Evolutionary conservation across 805 yeast species (phyloP), one percentile per base, ranked within the genome.

Genomic region (Metschnikowia dekortorum): DNA sequence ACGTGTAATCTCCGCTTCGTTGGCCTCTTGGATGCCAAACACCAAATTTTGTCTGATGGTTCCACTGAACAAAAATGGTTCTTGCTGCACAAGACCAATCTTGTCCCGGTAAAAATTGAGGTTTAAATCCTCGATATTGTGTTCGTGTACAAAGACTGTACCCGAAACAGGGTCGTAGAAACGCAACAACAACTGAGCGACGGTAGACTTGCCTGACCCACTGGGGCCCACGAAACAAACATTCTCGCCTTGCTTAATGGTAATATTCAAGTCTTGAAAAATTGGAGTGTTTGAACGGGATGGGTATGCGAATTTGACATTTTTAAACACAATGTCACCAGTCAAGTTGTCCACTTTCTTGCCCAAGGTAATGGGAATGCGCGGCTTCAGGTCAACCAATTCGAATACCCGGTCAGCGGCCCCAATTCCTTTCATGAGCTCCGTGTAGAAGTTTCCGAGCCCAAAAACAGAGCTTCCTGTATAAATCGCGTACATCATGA

Each of bases 201-300:
- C 81, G 0, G 97, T 91, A 14, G 96, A 88, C 65, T 92, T 92
- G 28, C 98, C 98, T 53, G 96, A 87, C 1, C 98, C 98, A 33
- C 95, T 85, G n/a, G 96, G 97, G 1, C 98, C 98, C 14, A 91
- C 97, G 52, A 92, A 82, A 64, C 97, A 91, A 13, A 91, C 83
- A 60, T 92, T 92, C 58, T 89, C 91, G 11, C 97, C 97, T 33
- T 87, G 82, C 13, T 73, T 65, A 41, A 92, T 83, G 1, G 69
- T 74, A 50, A 92, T 73, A 55, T 80, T 74, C 49, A 91, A 68
- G 22, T 78, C 70, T 2, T 71, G 59, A 68, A 92, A 89, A 26
- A 92, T 85, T 16, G 68, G 67, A 40, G 84, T 81, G 50, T 87
- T 82, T 14, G 83, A 83, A 54, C 98, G 79, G 0, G 96, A 88